Conservation (phyloP, 2,329 filamentous ascomycete species). For the Talaromyces sp. region DNA sequence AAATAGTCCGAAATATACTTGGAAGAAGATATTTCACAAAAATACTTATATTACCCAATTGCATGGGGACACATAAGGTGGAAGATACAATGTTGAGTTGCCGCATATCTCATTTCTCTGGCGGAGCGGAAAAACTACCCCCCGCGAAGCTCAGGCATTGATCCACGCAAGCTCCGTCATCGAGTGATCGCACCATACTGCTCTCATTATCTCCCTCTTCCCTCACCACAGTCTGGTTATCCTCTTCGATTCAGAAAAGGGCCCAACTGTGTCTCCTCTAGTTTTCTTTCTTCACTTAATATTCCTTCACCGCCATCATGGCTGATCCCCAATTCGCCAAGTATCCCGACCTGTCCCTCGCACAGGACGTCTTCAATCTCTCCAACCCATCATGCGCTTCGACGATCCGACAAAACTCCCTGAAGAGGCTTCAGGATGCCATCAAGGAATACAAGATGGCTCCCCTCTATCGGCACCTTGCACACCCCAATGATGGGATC, state of each 20-base stretch:
- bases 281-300: neutral
- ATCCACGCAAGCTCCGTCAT: constrained; percentile 7
- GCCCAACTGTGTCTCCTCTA: neutral
- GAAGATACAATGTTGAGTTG: too few species aligned
- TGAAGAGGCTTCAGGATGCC: constrained; percentile 58
- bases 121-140: constrained; percentile 4
- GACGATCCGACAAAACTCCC: constrained; percentile 50
- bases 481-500: constrained; percentile 66
- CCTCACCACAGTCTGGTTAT: neutral
- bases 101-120: too few species aligned
- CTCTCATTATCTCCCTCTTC: neutral
- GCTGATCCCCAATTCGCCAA: constrained; percentile 62
- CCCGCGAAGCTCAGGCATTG: constrained; percentile 5
- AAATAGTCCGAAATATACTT: too few species aligned
- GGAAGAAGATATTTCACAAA: too few species aligned
- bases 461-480: constrained; percentile 60
- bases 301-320: constrained; percentile 41
- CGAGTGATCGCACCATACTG: neutral
- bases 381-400: constrained; percentile 55
- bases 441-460: constrained; percentile 63
- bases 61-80: too few species aligned
- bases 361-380: constrained; percentile 64
- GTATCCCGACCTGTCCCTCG: constrained; percentile 59
- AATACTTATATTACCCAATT: too few species aligned
- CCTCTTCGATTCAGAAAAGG: neutral